A percentile compares a stretch with the other conserved stretches of the same genome.
Evolutionary conservation across 2,329 filamentous ascomycete species (phyloP).

Genomic region (Verticillium nonalfalfae): DNA sequence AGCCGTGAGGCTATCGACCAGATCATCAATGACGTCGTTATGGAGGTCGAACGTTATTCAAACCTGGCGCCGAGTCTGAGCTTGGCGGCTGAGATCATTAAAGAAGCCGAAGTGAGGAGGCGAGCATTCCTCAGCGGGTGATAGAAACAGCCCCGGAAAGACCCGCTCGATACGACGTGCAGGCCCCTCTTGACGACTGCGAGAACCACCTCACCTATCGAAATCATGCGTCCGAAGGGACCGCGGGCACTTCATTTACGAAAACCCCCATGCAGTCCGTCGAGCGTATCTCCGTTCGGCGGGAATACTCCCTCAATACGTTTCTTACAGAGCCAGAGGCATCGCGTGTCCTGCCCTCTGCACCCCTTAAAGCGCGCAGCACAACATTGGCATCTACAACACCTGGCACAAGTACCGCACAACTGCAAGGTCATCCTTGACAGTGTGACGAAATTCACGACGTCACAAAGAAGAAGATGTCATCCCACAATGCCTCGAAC

Average conservation of each 20-base stretch:
- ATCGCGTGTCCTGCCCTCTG: not conserved
- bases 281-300: not conserved
- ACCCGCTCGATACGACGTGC: not conserved
- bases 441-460: not conserved
- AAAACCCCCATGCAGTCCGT: not conserved
- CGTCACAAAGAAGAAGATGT: not conserved
- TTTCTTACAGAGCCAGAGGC: not conserved
- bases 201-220: conserved; percentile 1
- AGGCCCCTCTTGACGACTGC: not conserved
- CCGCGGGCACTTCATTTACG: not conserved
- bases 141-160: conserved; percentile 12
- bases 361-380: not conserved
- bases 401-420: too few relatives aligned
- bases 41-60: conserved; percentile 69
- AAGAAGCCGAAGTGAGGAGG: conserved; percentile 69
- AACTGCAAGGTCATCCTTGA: not conserved
- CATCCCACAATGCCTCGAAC: not conserved
- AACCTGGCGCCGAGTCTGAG: conserved; percentile 70
- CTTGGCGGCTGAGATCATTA: conserved; percentile 73
- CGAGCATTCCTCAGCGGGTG: conserved; percentile 53
- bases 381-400: not conserved
- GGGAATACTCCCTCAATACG: not conserved
- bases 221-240: conserved; percentile 3
- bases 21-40: conserved; percentile 71
- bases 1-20: conserved; percentile 59